phyloP scores from a whole-genome alignment of 176 grass and related monocot genomes.

The Pharus latifolius region DNA sequence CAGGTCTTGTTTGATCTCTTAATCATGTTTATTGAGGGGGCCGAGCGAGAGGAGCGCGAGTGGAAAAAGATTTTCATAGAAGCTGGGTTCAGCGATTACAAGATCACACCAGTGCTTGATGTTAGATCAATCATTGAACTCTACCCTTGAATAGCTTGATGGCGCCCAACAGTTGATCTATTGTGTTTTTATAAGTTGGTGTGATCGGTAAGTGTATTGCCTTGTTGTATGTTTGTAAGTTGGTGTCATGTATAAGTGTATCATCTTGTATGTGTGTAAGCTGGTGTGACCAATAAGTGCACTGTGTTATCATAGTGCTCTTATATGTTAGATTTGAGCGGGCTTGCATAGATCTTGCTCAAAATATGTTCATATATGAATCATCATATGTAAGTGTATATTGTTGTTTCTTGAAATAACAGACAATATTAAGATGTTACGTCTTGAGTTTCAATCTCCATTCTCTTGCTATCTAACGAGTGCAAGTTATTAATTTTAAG shows the following conservation, averaged over 20 bases:
- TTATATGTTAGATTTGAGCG: background rate
- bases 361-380: background rate
- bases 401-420: background rate
- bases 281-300: background rate
- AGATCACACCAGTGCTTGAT: conserved; percentile 4
- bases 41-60: conserved; percentile 12
- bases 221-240: background rate
- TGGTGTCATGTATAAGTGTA: background rate
- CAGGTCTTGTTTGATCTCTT: conserved; percentile 12
- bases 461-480: background rate
- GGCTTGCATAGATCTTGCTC: background rate
- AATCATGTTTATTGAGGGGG: background rate
- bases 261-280: background rate
- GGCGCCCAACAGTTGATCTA: background rate
- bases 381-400: background rate
- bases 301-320: background rate
- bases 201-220: background rate
- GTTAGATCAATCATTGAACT: conserved; percentile 14
- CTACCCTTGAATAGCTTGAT: conserved; percentile 3
- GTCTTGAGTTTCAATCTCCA: background rate
- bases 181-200: background rate
- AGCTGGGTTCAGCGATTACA: conserved; percentile 38
- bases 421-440: background rate
- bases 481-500: too few species aligned
- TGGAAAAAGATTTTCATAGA: conserved; percentile 29